phyloP scores from a whole-genome alignment of 257 asterid genomes.

The Lycium barbarum region DNA sequence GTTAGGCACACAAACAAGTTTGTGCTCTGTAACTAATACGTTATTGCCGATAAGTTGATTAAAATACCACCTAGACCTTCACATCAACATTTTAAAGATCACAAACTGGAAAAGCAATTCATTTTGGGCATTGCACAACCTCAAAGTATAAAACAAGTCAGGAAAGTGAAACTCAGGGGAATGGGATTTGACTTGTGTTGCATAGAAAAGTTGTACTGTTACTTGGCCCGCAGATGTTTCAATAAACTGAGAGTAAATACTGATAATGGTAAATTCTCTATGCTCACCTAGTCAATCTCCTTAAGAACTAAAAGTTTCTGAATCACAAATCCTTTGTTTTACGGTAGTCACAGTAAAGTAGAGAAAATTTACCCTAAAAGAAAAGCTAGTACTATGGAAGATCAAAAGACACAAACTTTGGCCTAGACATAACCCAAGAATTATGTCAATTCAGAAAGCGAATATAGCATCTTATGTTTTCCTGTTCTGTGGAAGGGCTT shows the following conservation, averaged over 20 bases:
- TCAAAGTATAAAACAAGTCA: not conserved
- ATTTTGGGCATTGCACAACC: not conserved
- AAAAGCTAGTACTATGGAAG: not conserved
- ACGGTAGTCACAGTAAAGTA: not conserved
- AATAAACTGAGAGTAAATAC: conserved; percentile 15
- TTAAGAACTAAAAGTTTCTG: conserved; percentile 7
- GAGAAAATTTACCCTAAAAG: conserved; percentile 8
- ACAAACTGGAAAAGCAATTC: not conserved
- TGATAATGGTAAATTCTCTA: not conserved
- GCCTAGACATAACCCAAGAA: conserved; percentile 45
- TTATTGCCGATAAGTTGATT: not conserved
- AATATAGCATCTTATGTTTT: not conserved
- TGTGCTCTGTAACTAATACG: not conserved
- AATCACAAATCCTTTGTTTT: not conserved
- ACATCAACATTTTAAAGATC: not conserved
- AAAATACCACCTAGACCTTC: not conserved
- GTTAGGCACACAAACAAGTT: too few species aligned
- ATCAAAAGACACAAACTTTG: conserved; percentile 14
- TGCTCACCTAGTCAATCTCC: conserved; percentile 12
- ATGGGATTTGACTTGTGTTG: not conserved
- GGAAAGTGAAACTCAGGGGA: not conserved
- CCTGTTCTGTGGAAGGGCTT: not conserved
- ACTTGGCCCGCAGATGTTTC: not conserved
- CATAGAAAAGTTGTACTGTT: not conserved
- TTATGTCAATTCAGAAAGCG: conserved; percentile 10